Evolutionary conservation across 2,329 filamentous ascomycete species (phyloP), one percentile per base, ranked within the genome.

Genomic region (Boeremia exigua): DNA sequence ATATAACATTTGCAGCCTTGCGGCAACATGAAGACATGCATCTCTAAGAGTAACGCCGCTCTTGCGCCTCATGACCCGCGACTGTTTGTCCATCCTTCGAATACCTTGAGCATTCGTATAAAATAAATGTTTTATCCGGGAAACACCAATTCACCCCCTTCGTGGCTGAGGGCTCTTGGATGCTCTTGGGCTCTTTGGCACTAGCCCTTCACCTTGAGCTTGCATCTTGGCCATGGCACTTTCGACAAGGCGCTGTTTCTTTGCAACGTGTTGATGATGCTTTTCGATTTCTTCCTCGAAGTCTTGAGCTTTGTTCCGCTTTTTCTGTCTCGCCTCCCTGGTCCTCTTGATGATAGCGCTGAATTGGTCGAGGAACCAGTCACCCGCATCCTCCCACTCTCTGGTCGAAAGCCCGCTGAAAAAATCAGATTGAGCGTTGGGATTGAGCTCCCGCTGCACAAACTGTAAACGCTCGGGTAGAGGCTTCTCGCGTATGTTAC

Each of bases 371-470:
- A 87, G 76, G 40, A 88, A 81, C 79, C 85, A 84, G 54, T 86
- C 83, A 2, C 86, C 86, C 19, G 84, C 82, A 40, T 85, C 80
- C 71, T 88, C 86, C 83, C 86, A 87, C 58, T 87, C 79, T 3
- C 77, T 70, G 14, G 86, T 78, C 0, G 76, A 72, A 36, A 88
- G 75, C 9, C 77, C 79, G 1, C 75, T 72, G 59, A 88, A 81
- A 68, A 86, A 85, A 0, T 71, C 61, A 3, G 70, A 68, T 56
- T 85, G 82, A 3, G 80, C 74, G 25, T 72, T 46, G 1, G 57
- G 29, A 27, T 59, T 56, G 7, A 73, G 58, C 4, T 62, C 63
- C 23, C 64, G 54, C 44, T 69, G 61, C 2, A 69, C 71, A 27
- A 66, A 62, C 2, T 58, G 43, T 7, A 75, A 54, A 28, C 69